Evolutionary conservation across 495 filamentous ascomycete genomes (phyloP).

Genomic region (Darksidea phi): DNA sequence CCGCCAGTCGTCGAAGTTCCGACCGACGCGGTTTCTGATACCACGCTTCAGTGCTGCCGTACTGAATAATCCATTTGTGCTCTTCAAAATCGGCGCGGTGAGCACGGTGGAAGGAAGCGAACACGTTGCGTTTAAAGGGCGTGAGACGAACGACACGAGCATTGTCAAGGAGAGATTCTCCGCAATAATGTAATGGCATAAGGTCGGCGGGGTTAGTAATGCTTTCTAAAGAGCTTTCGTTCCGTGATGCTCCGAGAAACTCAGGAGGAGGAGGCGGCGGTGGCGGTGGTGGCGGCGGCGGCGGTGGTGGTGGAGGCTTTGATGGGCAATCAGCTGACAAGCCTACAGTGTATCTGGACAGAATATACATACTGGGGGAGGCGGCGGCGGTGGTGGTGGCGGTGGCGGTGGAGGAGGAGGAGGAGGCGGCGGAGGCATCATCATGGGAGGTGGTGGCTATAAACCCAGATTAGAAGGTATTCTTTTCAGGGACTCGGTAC

Average conservation of each 20-base stretch:
- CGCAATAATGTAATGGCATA: constrained; percentile 22
- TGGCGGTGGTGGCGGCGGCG: constrained; percentile 15
- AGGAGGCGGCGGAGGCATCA: constrained; percentile 16
- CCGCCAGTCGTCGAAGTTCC: not conserved
- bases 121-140: constrained; percentile 21
- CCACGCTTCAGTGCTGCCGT: constrained; percentile 8
- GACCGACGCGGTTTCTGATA: constrained; percentile 7
- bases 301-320: no score
- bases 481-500: no score
- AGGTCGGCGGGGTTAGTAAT: constrained; percentile 14
- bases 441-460: constrained; percentile 16
- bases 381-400: constrained; percentile 6
- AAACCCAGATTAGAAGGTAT: not conserved
- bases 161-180: constrained; percentile 13
- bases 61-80: constrained; percentile 13
- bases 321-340: no score
- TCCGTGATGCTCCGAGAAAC: no score
- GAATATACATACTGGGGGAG: constrained; percentile 11
- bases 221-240: constrained; percentile 1
- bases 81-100: constrained; percentile 19
- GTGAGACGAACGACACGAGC: constrained; percentile 15
- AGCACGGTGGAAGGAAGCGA: constrained; percentile 9
- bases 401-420: constrained; percentile 25
- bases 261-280: constrained; percentile 1
- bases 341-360: not conserved